Evolutionary conservation across 108 stramenopile species (phyloP).

Genomic region (Heterococcus sp.): DNA sequence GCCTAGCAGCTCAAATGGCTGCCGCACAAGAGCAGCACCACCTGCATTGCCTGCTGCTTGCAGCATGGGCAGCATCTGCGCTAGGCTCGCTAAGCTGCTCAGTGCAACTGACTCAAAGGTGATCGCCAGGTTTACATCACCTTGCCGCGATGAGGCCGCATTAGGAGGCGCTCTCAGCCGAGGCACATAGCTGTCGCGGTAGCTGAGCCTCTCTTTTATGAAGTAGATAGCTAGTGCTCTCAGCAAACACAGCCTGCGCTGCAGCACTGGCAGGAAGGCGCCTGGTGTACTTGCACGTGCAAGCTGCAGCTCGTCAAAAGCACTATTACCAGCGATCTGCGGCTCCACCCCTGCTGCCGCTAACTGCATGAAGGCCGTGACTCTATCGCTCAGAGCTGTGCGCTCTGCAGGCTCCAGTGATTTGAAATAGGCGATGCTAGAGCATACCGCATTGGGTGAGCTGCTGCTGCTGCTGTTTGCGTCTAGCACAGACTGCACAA

Average conservation of each 20-base stretch:
- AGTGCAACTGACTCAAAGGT: conserved; percentile 29
- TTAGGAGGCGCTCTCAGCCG: conserved; percentile 11
- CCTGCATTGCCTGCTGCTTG: conserved; percentile 3
- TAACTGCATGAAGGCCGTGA: conserved; percentile 11
- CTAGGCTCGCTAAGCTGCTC: conserved; percentile 13
- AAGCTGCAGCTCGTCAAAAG: conserved; percentile 42
- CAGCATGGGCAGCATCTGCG: conserved; percentile 13
- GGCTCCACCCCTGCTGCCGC: not conserved
- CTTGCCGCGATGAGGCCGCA: conserved; percentile 7
- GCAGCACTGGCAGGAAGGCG: conserved; percentile 26
- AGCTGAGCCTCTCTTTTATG: conserved; percentile 18
- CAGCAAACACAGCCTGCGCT: conserved; percentile 22
- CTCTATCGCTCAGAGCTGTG: conserved; percentile 7
- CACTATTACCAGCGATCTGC: not conserved
- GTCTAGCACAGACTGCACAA: conserved; percentile 29
- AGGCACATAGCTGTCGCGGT: conserved; percentile 23
- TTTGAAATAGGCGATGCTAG: conserved; percentile 1
- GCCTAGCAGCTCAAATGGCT: conserved; percentile 34
- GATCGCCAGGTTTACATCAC: conserved; percentile 21
- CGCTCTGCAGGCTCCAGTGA: not conserved
- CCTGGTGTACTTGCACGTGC: conserved; percentile 12
- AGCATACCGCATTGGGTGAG: conserved; percentile 2
- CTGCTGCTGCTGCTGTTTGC: conserved; percentile 6
- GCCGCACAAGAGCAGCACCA: conserved; percentile 17
- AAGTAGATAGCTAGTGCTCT: conserved; percentile 17